A percentile compares a stretch with the other conserved stretches of the same genome.
Evolutionary conservation across 306 rosid species (phyloP).

Genomic region (Quercus berberidifolia): DNA sequence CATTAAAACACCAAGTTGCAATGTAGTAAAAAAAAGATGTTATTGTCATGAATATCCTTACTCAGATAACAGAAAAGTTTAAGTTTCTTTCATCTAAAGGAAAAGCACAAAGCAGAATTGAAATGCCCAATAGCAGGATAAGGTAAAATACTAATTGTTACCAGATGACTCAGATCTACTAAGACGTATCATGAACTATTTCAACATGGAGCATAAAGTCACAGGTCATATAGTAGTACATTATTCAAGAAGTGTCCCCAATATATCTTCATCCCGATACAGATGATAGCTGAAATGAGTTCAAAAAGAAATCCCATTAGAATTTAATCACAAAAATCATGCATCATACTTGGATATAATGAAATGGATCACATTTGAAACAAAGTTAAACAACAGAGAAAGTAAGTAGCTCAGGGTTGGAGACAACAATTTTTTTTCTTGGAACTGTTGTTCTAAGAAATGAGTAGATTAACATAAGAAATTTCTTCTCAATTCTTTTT

Average conservation of each 20-base stretch:
- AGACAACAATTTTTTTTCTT: background rate
- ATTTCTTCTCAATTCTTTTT: background rate
- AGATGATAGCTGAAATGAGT: conserved; percentile 20
- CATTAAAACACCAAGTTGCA: background rate
- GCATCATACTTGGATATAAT: background rate
- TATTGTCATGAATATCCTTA: background rate
- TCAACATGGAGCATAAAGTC: background rate
- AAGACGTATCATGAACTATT: background rate
- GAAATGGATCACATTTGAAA: background rate
- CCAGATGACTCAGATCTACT: background rate
- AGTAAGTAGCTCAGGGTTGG: background rate
- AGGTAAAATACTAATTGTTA: background rate
- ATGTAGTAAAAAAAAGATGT: background rate
- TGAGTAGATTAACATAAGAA: background rate
- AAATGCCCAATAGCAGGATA: background rate
- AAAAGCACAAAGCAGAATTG: background rate
- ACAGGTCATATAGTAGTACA: background rate
- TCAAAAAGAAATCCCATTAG: background rate
- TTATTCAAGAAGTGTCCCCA: conserved; percentile 31
- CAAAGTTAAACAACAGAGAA: background rate
- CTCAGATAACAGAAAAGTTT: background rate
- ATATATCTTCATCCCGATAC: conserved; percentile 23
- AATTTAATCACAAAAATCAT: background rate
- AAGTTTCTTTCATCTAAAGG: background rate
- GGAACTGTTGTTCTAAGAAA: background rate